Percentiles rank a stretch among this genome's conserved stretches.
These are phyloP conservation scores for Ceratobasidium papillatum DNA, from an alignment of 1,284 basidiomycete species.

Conservation along the genomic window DNA sequence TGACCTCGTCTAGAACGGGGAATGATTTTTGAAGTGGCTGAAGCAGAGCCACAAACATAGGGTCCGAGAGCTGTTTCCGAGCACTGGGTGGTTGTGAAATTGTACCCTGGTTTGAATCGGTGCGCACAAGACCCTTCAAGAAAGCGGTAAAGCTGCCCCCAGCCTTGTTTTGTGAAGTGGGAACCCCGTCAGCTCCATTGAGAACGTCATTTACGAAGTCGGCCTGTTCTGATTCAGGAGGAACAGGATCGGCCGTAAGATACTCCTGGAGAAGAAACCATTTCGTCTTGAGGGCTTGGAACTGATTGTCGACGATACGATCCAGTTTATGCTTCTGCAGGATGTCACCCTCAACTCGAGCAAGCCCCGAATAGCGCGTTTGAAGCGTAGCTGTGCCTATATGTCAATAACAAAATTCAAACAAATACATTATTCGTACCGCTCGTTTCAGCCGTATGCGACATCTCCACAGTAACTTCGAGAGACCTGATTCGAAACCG, in stretches of 20 bases:
- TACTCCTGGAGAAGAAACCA: constrained; percentile 12
- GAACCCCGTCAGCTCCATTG: background rate
- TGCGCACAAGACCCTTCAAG: background rate
- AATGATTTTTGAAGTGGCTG: background rate
- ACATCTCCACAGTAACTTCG: background rate
- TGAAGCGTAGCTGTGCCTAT: constrained; percentile 6
- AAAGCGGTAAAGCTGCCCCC: too few relatives aligned
- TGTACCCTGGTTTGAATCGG: background rate
- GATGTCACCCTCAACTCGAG: background rate
- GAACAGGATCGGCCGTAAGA: background rate
- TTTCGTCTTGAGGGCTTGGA: constrained; percentile 11
- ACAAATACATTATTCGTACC: constrained; percentile 9
- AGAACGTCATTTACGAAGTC: constrained; percentile 22
- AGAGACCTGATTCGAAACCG: constrained; percentile 53
- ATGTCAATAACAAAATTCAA: background rate
- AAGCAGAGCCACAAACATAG: constrained; percentile 5
- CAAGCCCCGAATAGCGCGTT: constrained; percentile 5
- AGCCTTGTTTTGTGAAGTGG: background rate
- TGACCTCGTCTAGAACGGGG: constrained; percentile 12
- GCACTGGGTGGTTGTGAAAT: background rate
- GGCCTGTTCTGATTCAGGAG: background rate
- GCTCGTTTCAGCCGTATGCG: background rate
- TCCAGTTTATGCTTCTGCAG: background rate
- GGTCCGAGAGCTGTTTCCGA: background rate
- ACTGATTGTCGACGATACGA: constrained; percentile 1